phyloP scores from a whole-genome alignment of 2,329 filamentous ascomycete species.

The Beauveria pseudobassiana region DNA sequence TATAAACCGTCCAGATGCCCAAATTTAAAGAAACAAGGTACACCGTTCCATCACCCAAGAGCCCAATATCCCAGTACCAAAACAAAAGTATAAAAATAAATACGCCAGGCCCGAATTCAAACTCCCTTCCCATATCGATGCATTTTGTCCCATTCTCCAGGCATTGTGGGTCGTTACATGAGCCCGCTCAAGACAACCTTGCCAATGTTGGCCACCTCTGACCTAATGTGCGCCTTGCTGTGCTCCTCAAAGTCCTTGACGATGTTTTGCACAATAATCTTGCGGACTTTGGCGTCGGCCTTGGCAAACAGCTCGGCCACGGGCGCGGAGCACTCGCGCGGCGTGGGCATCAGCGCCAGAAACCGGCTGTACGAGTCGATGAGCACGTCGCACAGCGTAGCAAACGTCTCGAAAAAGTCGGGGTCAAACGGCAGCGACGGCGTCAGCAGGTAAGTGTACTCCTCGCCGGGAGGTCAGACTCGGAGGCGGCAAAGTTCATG shows the following conservation, averaged over 20 bases:
- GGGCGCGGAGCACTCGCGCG: conserved; percentile 60
- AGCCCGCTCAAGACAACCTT: conserved; percentile 85
- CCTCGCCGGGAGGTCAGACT: conserved; percentile 69
- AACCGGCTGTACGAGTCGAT: conserved; percentile 87
- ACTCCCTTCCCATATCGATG: background rate
- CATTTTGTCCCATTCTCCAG: background rate
- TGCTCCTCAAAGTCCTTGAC: conserved; percentile 91
- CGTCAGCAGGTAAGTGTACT: conserved; percentile 85
- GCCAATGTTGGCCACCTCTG: conserved; percentile 76
- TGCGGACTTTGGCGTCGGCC: conserved; percentile 76
- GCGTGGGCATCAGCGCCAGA: conserved; percentile 64
- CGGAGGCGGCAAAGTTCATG: conserved; percentile 51
- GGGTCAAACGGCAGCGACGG: conserved; percentile 90
- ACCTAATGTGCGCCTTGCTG: conserved; percentile 66
- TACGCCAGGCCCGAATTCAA: conserved; percentile 3
- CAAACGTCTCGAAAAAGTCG: conserved; percentile 94
- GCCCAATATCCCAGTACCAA: background rate
- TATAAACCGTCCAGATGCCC: background rate
- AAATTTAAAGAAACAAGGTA: background rate
- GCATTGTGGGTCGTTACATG: conserved; percentile 40
- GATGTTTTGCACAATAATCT: conserved; percentile 79
- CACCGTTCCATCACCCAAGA: background rate
- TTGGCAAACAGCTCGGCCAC: conserved; percentile 86
- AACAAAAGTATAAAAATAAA: background rate
- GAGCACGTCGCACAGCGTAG: conserved; percentile 88